These are phyloP conservation scores for Triglochin maritima DNA, from an alignment of 106 monocot species.

Conservation along the genomic window DNA sequence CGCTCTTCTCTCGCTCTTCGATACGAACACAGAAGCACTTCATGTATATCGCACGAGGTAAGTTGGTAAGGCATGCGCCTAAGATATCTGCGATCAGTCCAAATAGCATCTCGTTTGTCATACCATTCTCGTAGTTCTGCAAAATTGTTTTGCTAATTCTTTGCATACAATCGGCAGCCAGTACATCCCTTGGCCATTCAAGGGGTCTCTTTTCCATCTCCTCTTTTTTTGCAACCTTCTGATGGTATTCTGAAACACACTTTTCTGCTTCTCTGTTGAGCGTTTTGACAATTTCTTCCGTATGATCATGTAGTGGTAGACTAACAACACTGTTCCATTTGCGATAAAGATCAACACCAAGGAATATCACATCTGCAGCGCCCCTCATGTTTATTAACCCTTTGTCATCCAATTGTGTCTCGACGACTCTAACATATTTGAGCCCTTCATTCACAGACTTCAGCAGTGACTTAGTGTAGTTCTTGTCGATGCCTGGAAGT, in stretches of 20 bases:
- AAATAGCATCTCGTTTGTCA: not conserved
- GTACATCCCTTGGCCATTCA: too few relatives aligned
- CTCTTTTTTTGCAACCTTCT: not conserved
- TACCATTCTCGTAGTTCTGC: not conserved
- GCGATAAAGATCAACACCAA: not conserved
- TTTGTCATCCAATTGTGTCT: constrained; percentile 7
- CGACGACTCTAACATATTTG: constrained; percentile 2
- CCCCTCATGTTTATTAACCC: constrained; percentile 14
- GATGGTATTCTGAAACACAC: not conserved
- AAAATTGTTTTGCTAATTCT: constrained; percentile 3
- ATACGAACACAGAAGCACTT: constrained; percentile 1
- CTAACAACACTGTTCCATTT: not conserved
- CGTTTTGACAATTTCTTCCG: not conserved
- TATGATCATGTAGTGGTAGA: too few relatives aligned
- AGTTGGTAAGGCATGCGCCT: constrained; percentile 11
- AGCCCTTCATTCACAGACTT: not conserved
- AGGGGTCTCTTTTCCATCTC: too few relatives aligned
- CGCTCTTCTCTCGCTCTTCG: constrained; percentile 9
- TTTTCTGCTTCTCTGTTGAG: not conserved
- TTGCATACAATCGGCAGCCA: constrained; percentile 7
- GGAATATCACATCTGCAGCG: constrained; percentile 3
- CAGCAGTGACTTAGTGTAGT: not conserved
- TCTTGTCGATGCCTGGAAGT: constrained; percentile 1
- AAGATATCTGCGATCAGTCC: constrained; percentile 10
- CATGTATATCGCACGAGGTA: constrained; percentile 1